A percentile compares a stretch with the other conserved stretches of the same genome.
phyloP scores from a whole-genome alignment of 1,284 basidiomycete genomes.

The Paramarasmius palmivorus region DNA sequence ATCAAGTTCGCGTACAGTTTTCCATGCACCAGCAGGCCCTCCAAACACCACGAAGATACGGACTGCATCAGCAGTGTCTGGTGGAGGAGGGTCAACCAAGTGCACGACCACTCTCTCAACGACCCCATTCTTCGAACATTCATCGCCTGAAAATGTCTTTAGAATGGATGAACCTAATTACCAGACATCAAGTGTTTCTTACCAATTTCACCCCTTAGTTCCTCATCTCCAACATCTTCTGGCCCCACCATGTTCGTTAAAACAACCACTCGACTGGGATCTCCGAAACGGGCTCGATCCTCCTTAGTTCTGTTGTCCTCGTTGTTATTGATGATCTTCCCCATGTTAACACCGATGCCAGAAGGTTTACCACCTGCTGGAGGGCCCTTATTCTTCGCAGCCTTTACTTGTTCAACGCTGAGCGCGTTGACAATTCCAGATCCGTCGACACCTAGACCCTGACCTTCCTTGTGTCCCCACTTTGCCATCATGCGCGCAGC shows the following conservation, averaged over 20 bases:
- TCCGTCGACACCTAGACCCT: conserved; percentile 83
- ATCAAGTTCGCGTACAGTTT: conserved; percentile 88
- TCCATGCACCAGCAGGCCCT: conserved; percentile 92
- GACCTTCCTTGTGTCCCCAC: conserved; percentile 93
- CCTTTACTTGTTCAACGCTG: conserved; percentile 70
- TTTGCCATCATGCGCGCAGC: conserved; percentile 86
- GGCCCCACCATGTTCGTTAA: conserved; percentile 85
- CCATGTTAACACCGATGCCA: conserved; percentile 63
- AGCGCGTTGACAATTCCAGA: conserved; percentile 88
- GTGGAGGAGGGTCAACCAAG: conserved; percentile 63
- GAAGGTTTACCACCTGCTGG: conserved; percentile 31
- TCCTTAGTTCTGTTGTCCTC: conserved; percentile 74
- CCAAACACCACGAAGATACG: conserved; percentile 86
- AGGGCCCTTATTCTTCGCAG: conserved; percentile 35
- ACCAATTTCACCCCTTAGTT: conserved; percentile 86
- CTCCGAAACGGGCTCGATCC: conserved; percentile 79
- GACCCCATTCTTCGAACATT: conserved; percentile 87
- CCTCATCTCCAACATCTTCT: conserved; percentile 84
- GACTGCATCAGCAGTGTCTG: conserved; percentile 66
- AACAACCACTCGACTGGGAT: conserved; percentile 85
- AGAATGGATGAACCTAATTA: conserved; percentile 9
- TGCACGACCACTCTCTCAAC: conserved; percentile 90
- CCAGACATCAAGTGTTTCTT: conserved; percentile 25
- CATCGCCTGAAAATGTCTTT: conserved; percentile 58
- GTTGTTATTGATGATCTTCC: conserved; percentile 86